Evolutionary conservation across 495 filamentous ascomycete species (phyloP), one percentile per base, ranked within the genome.

Genomic region (Penicillium longicatenatum): DNA sequence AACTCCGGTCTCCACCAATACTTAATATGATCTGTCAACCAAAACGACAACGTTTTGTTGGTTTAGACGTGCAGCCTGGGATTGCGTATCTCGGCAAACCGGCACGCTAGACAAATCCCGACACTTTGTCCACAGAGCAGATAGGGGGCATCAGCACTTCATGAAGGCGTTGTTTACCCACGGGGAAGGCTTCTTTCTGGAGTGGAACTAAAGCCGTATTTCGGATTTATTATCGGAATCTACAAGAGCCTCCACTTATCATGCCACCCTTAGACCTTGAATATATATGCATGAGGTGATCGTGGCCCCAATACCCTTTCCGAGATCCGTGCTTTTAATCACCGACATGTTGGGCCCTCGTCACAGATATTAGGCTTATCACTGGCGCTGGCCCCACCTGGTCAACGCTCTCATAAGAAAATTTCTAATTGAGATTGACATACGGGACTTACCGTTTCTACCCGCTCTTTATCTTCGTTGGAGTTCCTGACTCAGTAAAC

Each of bases 361-460:
- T 57, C 29, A 24, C 51, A 54, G 48, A 51, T 24, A 48, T 47
- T 62, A 58, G 57, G 39, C 61, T 64, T 57, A 64, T 64, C 54
- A 49, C 41, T 53, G 26, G 29, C 48, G 29, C 43, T 12, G 19
- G 60, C 61, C 61, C 61, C 61, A 63, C 61, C 21, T 51, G 33
- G 31, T 46, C n/a, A 17, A 14, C 42, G n/a, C n/a, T n/a, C n/a
- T n/a, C n/a, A n/a, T 33, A 11, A 14, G 19, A 63, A 57, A 50
- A 39, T 59, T 63, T 59, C 52, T 47, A 54, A 37, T 42, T 26
- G 21, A 46, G 31, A 42, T 45, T 41, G 26, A 45, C 17, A 48
- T 29, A 22, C 26, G 14, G 43, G 26, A 46, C 14, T 46, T 16
- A 22, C 43, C 43, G 43, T 46, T 46, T 4, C 20, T 46, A 46